Percentiles rank a stretch among this genome's conserved stretches.
phyloP scores from a whole-genome alignment of 768 basidiomycete species.

The Phaffia tasmanica region DNA sequence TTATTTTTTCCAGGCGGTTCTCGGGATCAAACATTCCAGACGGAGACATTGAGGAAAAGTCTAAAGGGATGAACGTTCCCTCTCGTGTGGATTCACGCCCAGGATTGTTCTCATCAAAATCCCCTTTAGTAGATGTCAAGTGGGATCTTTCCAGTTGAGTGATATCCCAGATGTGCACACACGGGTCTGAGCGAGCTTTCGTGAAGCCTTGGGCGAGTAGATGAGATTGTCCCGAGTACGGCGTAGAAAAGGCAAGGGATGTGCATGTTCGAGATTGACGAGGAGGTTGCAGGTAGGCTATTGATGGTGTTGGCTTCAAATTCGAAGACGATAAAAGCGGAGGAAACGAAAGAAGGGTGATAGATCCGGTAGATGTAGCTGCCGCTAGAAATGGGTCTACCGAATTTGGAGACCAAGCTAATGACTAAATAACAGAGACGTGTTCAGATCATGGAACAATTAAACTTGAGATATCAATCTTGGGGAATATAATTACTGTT shows the following conservation, averaged over 20 bases:
- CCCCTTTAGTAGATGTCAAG: no score
- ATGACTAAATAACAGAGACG: background rate
- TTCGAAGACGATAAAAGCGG: background rate
- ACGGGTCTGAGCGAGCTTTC: constrained; percentile 18
- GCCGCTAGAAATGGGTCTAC: constrained; percentile 5
- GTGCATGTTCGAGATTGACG: constrained; percentile 12
- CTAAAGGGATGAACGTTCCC: constrained; percentile 7
- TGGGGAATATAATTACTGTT: background rate
- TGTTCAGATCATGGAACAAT: constrained; percentile 1
- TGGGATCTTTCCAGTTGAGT: background rate
- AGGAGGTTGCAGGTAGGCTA: constrained; percentile 1
- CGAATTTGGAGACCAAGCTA: constrained; percentile 23
- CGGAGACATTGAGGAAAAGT: background rate
- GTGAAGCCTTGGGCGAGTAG: constrained; percentile 24
- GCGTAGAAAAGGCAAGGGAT: constrained; percentile 18
- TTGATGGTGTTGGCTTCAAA: background rate
- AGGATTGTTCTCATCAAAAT: no score
- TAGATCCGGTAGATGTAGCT: background rate
- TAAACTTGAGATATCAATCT: background rate
- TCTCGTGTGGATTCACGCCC: no score
- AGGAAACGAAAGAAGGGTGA: constrained; percentile 16
- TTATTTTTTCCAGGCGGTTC: background rate
- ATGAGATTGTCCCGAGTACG: background rate
- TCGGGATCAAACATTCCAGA: background rate
- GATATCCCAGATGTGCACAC: constrained; percentile 22